Conservation (phyloP, 2,329 filamentous ascomycete genomes). For the Biscogniauxia sp. region DNA sequence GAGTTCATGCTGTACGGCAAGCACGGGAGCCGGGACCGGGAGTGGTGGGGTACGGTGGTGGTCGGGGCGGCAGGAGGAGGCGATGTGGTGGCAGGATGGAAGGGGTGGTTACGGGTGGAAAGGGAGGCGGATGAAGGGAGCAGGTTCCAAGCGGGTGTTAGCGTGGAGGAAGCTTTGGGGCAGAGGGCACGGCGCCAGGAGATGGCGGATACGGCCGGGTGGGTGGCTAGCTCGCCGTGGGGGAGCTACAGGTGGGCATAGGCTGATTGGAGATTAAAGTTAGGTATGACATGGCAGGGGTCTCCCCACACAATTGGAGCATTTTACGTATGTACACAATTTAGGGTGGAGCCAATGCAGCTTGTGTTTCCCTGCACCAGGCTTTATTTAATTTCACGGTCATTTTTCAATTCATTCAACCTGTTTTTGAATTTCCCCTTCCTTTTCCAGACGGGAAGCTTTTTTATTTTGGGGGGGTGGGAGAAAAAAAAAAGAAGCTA, state of each 20-base stretch:
- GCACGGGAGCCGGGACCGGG: slow-evolving; percentile 42
- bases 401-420: background rate
- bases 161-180: slow-evolving; percentile 44
- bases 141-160: slow-evolving; percentile 39
- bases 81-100: slow-evolving; percentile 40
- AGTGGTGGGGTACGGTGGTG: slow-evolving; percentile 59
- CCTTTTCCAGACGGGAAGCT: too few relatives aligned
- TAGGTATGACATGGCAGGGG: background rate
- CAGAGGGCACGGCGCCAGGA: slow-evolving; percentile 39
- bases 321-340: too few relatives aligned
- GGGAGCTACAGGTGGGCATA: slow-evolving; percentile 45
- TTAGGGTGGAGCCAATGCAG: too few relatives aligned
- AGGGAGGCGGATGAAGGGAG: slow-evolving; percentile 35
- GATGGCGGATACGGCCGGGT: slow-evolving; percentile 43
- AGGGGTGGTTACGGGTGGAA: slow-evolving; percentile 54
- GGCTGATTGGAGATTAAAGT: background rate
- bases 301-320: background rate
- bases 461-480: too few relatives aligned
- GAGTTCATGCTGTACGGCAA: slow-evolving; percentile 50
- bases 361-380: background rate
- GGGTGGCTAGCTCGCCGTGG: slow-evolving; percentile 49
- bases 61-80: slow-evolving; percentile 41
- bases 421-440: too few relatives aligned
- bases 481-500: too few relatives aligned
- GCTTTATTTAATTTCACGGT: background rate